Evolutionary conservation across 371 early-diverging fungal species (phyloP).

Genomic region (Parasitella parasitica): DNA sequence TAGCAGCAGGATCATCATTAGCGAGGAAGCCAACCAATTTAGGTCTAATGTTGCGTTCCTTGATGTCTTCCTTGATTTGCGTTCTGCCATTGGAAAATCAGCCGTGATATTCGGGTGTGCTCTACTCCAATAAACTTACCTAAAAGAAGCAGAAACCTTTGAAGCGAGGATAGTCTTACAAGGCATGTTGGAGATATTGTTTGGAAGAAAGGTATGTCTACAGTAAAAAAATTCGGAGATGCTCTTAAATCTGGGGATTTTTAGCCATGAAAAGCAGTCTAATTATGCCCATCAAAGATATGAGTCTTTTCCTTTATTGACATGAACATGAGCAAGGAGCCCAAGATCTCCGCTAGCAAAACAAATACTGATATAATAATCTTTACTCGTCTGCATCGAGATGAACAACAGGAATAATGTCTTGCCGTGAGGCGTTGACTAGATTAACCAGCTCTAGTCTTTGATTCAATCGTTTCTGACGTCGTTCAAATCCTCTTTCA

Average conservation of each 20-base stretch:
- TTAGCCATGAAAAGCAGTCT: conserved; percentile 13
- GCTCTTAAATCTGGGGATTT: conserved; percentile 9
- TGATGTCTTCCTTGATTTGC: conserved; percentile 80
- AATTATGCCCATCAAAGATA: not conserved
- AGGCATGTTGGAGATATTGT: conserved; percentile 20
- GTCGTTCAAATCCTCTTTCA: conserved; percentile 44
- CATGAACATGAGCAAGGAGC: not conserved
- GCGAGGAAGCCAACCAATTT: conserved; percentile 93
- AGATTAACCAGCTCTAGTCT: conserved; percentile 40
- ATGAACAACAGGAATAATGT: not conserved
- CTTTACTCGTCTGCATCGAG: not conserved
- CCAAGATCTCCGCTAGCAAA: not conserved
- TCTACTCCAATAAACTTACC: conserved; percentile 36
- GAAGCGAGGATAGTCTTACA: conserved; percentile 67
- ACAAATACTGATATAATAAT: not conserved
- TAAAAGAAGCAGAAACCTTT: conserved; percentile 60
- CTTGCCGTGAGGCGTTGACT: conserved; percentile 14
- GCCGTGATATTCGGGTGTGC: not conserved
- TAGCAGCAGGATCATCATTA: conserved; percentile 92
- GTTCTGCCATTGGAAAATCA: conserved; percentile 48
- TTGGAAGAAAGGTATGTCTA: not conserved
- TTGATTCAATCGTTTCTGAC: conserved; percentile 43
- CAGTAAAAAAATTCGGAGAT: conserved; percentile 3
- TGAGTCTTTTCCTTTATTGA: not conserved
- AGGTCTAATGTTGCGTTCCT: conserved; percentile 68